These are phyloP conservation scores for Pseudonitzschia multistriata DNA, from an alignment of 108 stramenopile genomes.

Conservation along the genomic window DNA sequence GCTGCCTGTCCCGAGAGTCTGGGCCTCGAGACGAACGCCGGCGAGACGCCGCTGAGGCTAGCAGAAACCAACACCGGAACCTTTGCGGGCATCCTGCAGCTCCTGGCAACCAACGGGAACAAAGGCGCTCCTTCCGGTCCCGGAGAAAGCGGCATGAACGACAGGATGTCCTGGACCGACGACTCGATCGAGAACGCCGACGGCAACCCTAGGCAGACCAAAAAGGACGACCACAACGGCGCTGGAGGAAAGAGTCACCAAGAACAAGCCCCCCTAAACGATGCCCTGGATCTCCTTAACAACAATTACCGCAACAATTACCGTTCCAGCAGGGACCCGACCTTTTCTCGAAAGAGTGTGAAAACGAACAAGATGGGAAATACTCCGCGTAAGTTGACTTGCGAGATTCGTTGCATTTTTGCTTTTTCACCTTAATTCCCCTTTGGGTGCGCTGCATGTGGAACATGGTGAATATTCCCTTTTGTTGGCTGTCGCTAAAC, in stretches of 20 bases:
- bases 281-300: neutral
- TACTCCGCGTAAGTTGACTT: conserved; percentile 42
- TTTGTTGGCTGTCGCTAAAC: no score
- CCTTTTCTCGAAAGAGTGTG: neutral
- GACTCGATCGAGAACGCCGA: neutral
- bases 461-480: no score
- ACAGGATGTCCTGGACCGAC: neutral
- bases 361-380: conserved; percentile 44
- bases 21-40: conserved; percentile 26
- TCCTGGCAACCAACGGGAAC: conserved; percentile 17
- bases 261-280: no score
- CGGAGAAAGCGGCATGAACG: neutral
- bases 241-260: neutral
- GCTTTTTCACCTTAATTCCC: no score
- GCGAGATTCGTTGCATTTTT: no score
- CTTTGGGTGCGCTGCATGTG: no score
- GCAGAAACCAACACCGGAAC: conserved; percentile 41
- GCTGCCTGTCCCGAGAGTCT: conserved; percentile 40
- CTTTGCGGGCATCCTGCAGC: conserved; percentile 39
- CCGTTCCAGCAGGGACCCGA: neutral
- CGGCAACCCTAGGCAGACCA: neutral
- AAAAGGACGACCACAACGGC: neutral
- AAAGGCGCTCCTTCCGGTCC: neutral
- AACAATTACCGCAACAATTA: neutral
- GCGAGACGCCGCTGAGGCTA: conserved; percentile 44